Evolutionary conservation across 225 moss, liverwort and hornwort genomes (phyloP), one percentile per base, ranked within the genome.

Genomic region (Straminergon stramineum): DNA sequence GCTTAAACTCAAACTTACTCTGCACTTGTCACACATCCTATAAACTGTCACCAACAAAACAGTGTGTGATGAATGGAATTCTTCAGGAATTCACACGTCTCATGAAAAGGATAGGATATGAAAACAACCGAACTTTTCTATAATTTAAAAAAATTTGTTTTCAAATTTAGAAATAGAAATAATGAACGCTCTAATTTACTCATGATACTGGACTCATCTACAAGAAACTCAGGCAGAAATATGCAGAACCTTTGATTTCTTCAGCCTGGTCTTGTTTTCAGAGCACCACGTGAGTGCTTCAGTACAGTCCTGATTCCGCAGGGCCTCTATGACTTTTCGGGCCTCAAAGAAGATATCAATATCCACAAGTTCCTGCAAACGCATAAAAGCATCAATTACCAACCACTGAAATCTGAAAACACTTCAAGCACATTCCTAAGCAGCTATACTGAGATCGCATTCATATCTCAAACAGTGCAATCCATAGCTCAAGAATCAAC

Each of bases 1-100:
- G 90, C 94, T 99, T 99, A 76, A 99, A 99, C 90, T 99, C 99
- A 48, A 99, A 96, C 91, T 99, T 99, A 89, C 99, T 99, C 99
- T 97, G 95, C 86, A 87, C 65, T 83, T n/a, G 83, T 61, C 83
- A 39, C 81, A 89, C 73, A 86, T 88, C 23, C 68, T 56, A 76
- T 86, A 27, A 84, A 65, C n/a, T 84, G 45, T 76, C 48, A 90
- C 53, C 70, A 76, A 79, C 66, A 80, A 75, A 86, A 84, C 60
- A 43, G 62, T 11, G 48, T 60, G 43, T 28, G 81, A 48, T 55
- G 11, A 81, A 92, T 39, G 61, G 67, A 48, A 55, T 67, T 78
- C 86, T 81, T 80, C 56, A 88, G n/a, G 27, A 55, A 69, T 71
- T 86, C 77, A 78, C 62, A 88, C 51, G 58, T 78, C n/a, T 55